A percentile compares a stretch with the other conserved stretches of the same genome.
Evolutionary conservation across 2,329 filamentous ascomycete species (phyloP).

Genomic region (Cytospora piceae): DNA sequence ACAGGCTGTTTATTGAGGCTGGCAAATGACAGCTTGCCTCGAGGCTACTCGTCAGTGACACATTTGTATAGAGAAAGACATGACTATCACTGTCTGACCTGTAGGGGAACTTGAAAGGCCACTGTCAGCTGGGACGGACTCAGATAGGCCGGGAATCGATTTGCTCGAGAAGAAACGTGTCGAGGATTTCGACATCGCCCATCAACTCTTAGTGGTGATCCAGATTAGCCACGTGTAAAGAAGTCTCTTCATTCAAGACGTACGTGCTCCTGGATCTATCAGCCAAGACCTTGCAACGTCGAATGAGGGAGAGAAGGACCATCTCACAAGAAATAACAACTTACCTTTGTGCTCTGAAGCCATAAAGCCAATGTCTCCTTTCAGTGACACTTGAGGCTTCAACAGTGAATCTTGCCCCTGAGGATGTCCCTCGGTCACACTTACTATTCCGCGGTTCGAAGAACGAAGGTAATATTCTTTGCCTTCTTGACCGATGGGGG

Average conservation of each 20-base stretch:
- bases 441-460: background rate
- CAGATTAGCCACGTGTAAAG: slow-evolving; percentile 7
- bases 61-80: slow-evolving; percentile 18
- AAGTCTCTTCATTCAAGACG: background rate
- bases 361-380: background rate
- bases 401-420: background rate
- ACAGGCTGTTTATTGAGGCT: background rate
- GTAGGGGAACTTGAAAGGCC: slow-evolving; percentile 7
- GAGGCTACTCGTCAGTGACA: slow-evolving; percentile 10
- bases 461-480: background rate
- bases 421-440: background rate
- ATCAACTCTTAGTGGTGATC: background rate
- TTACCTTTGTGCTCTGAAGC: background rate
- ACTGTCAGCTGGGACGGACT: background rate
- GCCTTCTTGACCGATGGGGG: background rate
- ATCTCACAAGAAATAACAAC: slow-evolving; percentile 4
- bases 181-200: background rate
- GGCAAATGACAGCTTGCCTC: slow-evolving; percentile 25
- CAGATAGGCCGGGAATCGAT: background rate
- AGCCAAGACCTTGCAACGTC: background rate
- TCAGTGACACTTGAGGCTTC: background rate
- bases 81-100: slow-evolving; percentile 11
- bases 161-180: background rate
- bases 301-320: background rate
- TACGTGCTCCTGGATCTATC: background rate